phyloP scores from a whole-genome alignment of 1,139 yeast species.

The Magnusiomyces starmeri region DNA sequence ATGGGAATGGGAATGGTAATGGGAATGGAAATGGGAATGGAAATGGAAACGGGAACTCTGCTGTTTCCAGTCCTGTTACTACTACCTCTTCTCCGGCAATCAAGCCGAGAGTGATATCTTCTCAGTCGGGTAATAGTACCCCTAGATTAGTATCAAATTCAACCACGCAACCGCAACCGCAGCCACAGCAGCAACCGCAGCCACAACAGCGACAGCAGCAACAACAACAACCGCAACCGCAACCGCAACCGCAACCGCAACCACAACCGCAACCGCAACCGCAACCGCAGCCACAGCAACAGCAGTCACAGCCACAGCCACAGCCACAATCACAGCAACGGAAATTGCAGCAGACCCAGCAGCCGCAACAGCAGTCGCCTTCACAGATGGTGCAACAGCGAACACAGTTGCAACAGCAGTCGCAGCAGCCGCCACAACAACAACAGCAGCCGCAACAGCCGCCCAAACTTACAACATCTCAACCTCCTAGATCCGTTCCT shows the following conservation, averaged over 20 bases:
- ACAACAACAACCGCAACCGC: background rate
- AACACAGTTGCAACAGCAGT: background rate
- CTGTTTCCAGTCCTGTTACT: no score
- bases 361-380: background rate
- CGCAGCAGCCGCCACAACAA: background rate
- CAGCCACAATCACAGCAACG: constrained; percentile 7
- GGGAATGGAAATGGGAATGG: no score
- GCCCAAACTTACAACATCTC: constrained; percentile 3
- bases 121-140: no score
- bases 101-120: no score
- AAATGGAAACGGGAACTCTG: no score
- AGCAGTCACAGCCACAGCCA: constrained; percentile 1
- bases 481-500: no score
- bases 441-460: background rate
- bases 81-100: no score
- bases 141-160: no score
- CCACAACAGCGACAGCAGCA: constrained; percentile 4
- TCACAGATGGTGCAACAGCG: background rate
- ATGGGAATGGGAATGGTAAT: no score
- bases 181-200: background rate
- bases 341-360: constrained; percentile 6
- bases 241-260: background rate
- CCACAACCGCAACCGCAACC: constrained; percentile 3
- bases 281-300: constrained; percentile 1
- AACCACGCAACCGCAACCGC: background rate